Evolutionary conservation across 495 filamentous ascomycete genomes (phyloP).

Genomic region (Tuber magnatum): DNA sequence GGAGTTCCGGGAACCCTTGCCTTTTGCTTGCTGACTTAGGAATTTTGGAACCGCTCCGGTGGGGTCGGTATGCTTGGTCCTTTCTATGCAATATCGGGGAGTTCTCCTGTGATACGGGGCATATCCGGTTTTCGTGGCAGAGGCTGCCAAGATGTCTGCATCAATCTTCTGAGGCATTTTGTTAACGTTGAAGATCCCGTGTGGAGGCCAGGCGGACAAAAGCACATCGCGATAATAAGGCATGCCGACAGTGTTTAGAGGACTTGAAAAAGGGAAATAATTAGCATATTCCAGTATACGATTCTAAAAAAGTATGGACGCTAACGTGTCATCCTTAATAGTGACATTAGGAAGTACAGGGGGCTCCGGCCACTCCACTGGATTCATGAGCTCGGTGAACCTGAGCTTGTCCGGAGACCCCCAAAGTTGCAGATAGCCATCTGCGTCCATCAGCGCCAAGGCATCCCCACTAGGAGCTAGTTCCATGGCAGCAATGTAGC

Average conservation of each 20-base stretch:
- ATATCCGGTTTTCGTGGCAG: constrained; percentile 62
- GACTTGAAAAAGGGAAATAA: constrained; percentile 46
- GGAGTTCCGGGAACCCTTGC: constrained; percentile 51
- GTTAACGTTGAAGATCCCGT: constrained; percentile 73
- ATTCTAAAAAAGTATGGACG: constrained; percentile 30
- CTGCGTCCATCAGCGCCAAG: constrained; percentile 69
- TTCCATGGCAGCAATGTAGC: constrained; percentile 67
- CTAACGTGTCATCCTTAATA: constrained; percentile 59
- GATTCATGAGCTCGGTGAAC: constrained; percentile 75
- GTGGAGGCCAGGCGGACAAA: constrained; percentile 80
- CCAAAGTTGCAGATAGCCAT: constrained; percentile 79
- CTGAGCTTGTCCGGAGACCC: constrained; percentile 81
- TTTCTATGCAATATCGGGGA: constrained; percentile 73
- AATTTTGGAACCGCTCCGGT: constrained; percentile 63
- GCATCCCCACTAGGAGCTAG: constrained; percentile 88
- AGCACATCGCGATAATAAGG: constrained; percentile 85
- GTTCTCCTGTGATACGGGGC: constrained; percentile 69
- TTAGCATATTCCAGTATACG: neutral
- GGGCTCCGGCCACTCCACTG: constrained; percentile 68
- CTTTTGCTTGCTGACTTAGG: constrained; percentile 80
- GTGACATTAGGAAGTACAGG: constrained; percentile 51
- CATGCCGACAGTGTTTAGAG: constrained; percentile 79
- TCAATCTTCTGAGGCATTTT: constrained; percentile 73
- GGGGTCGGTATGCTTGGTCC: constrained; percentile 45
- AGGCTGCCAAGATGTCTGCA: constrained; percentile 58